These are phyloP conservation scores for Fragaria vesca DNA, from an alignment of 306 rosid species.

Conservation along the genomic window DNA sequence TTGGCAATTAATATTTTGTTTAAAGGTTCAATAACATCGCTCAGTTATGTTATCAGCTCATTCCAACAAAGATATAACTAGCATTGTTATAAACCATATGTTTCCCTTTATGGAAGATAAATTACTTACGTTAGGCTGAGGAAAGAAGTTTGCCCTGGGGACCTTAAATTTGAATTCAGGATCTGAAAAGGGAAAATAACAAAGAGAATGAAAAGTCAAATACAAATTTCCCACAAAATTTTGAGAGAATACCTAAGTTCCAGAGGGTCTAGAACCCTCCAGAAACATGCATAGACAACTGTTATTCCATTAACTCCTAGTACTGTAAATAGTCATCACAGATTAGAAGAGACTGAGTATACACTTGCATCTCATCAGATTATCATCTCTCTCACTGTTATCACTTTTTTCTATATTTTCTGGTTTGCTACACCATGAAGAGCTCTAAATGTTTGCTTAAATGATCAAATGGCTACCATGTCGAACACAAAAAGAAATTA, in stretches of 20 bases:
- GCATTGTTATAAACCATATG: constrained; percentile 6
- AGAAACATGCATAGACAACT: constrained; percentile 9
- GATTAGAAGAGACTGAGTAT: not conserved
- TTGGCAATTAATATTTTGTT: not conserved
- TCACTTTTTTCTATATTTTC: not conserved
- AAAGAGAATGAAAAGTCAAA: constrained; percentile 20
- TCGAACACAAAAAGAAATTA: constrained; percentile 8
- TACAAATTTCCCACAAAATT: not conserved
- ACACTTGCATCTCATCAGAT: not conserved
- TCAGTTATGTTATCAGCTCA: not conserved
- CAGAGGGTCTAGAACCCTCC: constrained; percentile 9
- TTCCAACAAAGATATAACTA: constrained; percentile 7
- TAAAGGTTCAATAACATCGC: not conserved
- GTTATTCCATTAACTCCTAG: constrained; percentile 4
- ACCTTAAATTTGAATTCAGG: constrained; percentile 71
- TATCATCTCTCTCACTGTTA: not conserved
- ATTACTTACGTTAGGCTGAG: constrained; percentile 85
- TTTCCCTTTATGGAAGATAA: constrained; percentile 9
- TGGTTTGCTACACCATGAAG: not conserved
- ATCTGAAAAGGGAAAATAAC: constrained; percentile 49
- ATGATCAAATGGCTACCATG: not conserved
- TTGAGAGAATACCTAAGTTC: not conserved
- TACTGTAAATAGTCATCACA: not conserved
- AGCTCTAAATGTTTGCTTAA: not conserved
- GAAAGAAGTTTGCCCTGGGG: constrained; percentile 76